Evolutionary conservation across 768 basidiomycete genomes (phyloP), one percentile per base, ranked within the genome.

Genomic region (Pleurotus tuber-regium): DNA sequence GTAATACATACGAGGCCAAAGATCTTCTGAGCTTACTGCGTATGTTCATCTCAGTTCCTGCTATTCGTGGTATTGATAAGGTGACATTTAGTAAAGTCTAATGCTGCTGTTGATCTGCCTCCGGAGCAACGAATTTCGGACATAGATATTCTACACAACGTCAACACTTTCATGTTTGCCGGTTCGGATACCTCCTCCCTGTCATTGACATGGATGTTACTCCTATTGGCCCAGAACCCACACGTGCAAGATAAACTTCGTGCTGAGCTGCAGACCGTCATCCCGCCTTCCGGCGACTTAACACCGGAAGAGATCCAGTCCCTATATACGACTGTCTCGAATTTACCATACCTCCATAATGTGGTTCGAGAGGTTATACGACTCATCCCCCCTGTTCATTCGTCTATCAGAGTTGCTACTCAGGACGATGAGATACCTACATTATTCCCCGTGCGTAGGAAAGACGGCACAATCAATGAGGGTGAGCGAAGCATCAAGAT

Each of bases 81-180:
- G 28, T 7, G 36, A 23, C 21, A n/a, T 43, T 14, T 54, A 96
- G 94, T 96, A 46, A 89, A 87, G 67, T 88, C 92, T 2, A 96
- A 95, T 64, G 61, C 82, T 53, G 82, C 89, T 2, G 78, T 72
- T 0, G 88, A 92, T 54, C 70, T 90, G 12, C 75, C 83, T 26
- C 71, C 72, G 0, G 83, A 87, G 43, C 82, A 87, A 55, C 80
- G 85, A 29, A 84, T 96, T 57, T 87, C 92, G 0, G 94, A 97
- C 61, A 83, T 87, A 25, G 94, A 96, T 60, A 85, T 95, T 44
- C 74, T 93, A 9, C 74, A 90, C 61, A 92, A 84, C 53, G 84
- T 95, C 66, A 91, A 89, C 59, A 93, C 92, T 0, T 89, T 95
- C 65, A 83, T 93, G 76, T 92, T 93, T 63, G 91, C 88, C 18